phyloP scores from a whole-genome alignment of 441 rosid species.

The Arabidopsis lyrata region DNA sequence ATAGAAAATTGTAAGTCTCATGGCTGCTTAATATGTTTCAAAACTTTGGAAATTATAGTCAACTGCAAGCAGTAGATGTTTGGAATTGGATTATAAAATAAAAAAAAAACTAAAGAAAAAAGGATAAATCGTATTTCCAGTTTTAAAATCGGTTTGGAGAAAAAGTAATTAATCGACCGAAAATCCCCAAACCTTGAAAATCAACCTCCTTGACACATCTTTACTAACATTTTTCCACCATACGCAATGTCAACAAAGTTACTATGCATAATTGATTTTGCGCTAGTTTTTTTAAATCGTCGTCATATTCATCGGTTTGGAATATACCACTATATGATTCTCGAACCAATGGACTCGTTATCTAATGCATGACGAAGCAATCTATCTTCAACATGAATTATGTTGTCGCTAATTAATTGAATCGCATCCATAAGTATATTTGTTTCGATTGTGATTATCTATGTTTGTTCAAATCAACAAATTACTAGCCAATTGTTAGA shows the following conservation, averaged over 20 bases:
- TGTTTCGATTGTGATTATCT: too few relatives aligned
- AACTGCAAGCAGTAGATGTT: not conserved
- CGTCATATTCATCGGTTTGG: not conserved
- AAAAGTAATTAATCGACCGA: not conserved
- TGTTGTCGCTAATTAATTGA: too few relatives aligned
- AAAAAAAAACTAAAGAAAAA: too few relatives aligned
- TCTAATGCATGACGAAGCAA: not conserved
- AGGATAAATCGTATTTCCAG: not conserved
- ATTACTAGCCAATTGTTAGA: too few relatives aligned
- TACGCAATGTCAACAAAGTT: not conserved
- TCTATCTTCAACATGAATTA: too few relatives aligned
- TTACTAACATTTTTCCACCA: not conserved
- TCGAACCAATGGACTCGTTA: too few relatives aligned
- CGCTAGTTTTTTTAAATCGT: not conserved
- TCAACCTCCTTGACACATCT: not conserved
- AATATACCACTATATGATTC: too few relatives aligned
- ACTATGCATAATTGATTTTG: not conserved
- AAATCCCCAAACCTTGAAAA: not conserved
- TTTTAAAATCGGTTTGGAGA: not conserved
- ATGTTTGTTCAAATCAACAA: too few relatives aligned
- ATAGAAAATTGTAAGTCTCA: not conserved
- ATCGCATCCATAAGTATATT: too few relatives aligned
- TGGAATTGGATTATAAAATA: not conserved
- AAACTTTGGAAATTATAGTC: too few relatives aligned
- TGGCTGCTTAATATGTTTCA: not conserved